Conservation (phyloP, 78 protist genomes). For the slime mould (Dictyostelium discoideum) region DNA sequence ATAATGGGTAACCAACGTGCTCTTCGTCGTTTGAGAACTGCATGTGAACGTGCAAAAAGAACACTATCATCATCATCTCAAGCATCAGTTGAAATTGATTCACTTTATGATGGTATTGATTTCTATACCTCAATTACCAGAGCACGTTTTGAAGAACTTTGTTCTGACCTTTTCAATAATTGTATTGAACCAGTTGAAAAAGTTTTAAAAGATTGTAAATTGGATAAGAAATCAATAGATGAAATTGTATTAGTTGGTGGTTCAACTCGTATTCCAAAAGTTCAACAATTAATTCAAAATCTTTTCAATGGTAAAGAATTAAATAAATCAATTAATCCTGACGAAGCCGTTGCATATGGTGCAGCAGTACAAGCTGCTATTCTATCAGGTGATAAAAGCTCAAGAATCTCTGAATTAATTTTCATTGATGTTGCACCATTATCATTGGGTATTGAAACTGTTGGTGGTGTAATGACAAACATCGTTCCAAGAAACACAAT, state of each 20-base stretch:
- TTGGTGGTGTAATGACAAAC: constrained; percentile 99
- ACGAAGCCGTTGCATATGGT: constrained; percentile 95
- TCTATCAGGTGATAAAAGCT: constrained; percentile 81
- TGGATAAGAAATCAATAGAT: constrained; percentile 88
- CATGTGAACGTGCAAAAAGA: constrained; percentile 95
- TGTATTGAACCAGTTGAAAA: constrained; percentile 88
- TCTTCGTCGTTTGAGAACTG: constrained; percentile 93
- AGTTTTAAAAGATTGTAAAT: constrained; percentile 90
- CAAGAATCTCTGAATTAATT: constrained; percentile 91
- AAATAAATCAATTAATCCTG: constrained; percentile 94
- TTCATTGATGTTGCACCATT: constrained; percentile 98
- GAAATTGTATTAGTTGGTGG: constrained; percentile 97
- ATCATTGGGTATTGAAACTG: constrained; percentile 98
- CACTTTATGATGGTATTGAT: constrained; percentile 93
- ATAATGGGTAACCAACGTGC: constrained; percentile 85
- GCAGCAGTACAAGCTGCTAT: constrained; percentile 96
- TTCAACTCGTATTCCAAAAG: constrained; percentile 96
- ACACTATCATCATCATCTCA: constrained; percentile 88
- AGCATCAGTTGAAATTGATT: constrained; percentile 93
- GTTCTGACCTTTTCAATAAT: constrained; percentile 87
- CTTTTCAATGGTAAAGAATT: constrained; percentile 94
- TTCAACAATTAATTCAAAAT: constrained; percentile 91
- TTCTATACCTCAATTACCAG: constrained; percentile 91
- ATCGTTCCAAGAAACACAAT: constrained; percentile 98
- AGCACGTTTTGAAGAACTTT: constrained; percentile 95